Base-by-base conservation (phyloP, 768 basidiomycete genomes). In the Dendrothele bispora region DNA sequence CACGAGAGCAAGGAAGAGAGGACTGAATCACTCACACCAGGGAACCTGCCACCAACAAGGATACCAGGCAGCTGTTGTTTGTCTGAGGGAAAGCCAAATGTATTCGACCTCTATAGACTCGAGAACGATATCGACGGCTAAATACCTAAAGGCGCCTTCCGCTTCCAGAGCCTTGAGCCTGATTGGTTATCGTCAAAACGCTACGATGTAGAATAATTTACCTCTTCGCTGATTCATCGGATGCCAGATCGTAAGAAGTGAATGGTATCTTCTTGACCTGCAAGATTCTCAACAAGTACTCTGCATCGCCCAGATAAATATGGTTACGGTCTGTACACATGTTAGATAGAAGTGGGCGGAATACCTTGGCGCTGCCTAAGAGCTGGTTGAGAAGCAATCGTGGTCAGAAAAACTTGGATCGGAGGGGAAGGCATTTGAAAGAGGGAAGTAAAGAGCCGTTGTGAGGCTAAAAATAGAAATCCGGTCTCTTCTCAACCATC, bases 21-120 rank as follows among this genome's bases (percentile, higher is more conserved):
- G 21, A 36, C 38, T 27, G 15, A 43, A 42, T 46, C 20, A 75
- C 86, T 52, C 68, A 92, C 90, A 24, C 91, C 91, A 39, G 83
- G 83, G 59, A 79, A 93, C 48, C 72, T 77, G 29, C 81, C 81
- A 3, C 91, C 91, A 29, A 93, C 77, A 5, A 93, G 79, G 34
- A 92, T 83, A 3, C 91, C 91, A 20, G 91, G 91, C 4, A 93
- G 72, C 55, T 89, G 88, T 54, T 89, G 88, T 55, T 91, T 91
- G 62, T 83, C 91, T 89, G 60, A 55, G 22, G 43, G 20, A 22
- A 45, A 32, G 10, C 50, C 26, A 39, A 32, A 25, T 48, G 47
- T 7, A 46, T 41, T n/a, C 20, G 10, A 28, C 15, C 21, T 46
- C 25, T 7, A 38, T 15, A 29, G 37, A 22, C n/a, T n/a, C n/a